Percentiles rank a stretch among this genome's conserved stretches.
Conservation (phyloP, 176 grass and related monocot genomes). For the Typha latifolia region DNA sequence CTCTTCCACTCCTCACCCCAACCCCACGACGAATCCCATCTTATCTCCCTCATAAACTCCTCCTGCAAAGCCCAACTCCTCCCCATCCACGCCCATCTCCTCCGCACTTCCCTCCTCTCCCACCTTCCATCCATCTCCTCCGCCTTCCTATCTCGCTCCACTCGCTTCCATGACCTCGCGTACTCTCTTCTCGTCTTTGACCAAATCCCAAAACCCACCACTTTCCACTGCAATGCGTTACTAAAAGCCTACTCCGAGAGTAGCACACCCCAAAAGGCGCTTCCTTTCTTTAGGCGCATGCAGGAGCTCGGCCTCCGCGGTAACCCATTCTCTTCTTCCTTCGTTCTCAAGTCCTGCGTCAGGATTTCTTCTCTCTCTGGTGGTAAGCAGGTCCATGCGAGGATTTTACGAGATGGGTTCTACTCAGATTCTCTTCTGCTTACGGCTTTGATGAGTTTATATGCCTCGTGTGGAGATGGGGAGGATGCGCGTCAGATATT, state of each 20-base stretch:
- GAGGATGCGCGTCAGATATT: constrained; percentile 26
- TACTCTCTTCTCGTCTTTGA: constrained; percentile 31
- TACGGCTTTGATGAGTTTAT: constrained; percentile 30
- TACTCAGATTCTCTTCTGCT: constrained; percentile 26
- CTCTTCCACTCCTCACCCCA: neutral
- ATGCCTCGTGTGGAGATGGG: neutral
- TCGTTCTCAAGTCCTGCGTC: constrained; percentile 36
- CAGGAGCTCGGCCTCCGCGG: constrained; percentile 38
- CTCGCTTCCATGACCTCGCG: constrained; percentile 19
- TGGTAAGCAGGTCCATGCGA: constrained; percentile 42
- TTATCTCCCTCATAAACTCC: constrained; percentile 26
- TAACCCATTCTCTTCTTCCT: constrained; percentile 52
- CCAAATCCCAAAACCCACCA: constrained; percentile 16
- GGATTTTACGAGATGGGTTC: constrained; percentile 28
- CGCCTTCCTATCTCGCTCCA: constrained; percentile 30
- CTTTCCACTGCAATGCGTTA: constrained; percentile 51
- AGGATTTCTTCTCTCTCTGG: neutral
- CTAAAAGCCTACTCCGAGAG: constrained; percentile 23
- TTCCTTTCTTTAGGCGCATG: constrained; percentile 41
- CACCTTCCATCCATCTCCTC: constrained; percentile 7
- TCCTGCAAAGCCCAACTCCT: constrained; percentile 22
- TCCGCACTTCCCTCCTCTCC: constrained; percentile 31
- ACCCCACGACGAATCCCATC: too few relatives aligned
- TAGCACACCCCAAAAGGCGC: constrained; percentile 12
- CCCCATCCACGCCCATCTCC: constrained; percentile 39